phyloP scores from a whole-genome alignment of 192 early-diverging fungal genomes.

The Podochytrium sp. region DNA sequence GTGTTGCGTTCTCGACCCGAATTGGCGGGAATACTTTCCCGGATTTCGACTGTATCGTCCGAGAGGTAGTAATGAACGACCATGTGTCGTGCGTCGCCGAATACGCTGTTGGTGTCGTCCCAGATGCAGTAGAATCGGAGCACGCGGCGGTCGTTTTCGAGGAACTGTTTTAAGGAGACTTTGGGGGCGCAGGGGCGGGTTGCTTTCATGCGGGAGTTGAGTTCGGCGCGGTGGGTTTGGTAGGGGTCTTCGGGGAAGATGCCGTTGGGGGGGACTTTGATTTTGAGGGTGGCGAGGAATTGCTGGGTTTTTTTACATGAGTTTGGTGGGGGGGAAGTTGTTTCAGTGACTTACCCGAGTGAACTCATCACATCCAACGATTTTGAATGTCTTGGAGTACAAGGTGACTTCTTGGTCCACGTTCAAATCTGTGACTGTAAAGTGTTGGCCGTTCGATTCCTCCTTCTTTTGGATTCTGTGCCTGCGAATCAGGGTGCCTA shows the following conservation, averaged over 20 bases:
- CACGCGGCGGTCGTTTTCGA: slow-evolving; percentile 65
- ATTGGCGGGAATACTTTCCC: slow-evolving; percentile 59
- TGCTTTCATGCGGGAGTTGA: slow-evolving; percentile 52
- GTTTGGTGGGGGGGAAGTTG: too few relatives aligned
- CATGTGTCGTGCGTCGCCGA: slow-evolving; percentile 64
- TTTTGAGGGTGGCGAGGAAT: slow-evolving; percentile 36
- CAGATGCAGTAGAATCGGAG: slow-evolving; percentile 69
- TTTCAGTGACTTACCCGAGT: slow-evolving; percentile 52
- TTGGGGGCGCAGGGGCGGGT: slow-evolving; percentile 50
- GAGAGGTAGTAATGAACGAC: slow-evolving; percentile 64
- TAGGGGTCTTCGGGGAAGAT: slow-evolving; percentile 59
- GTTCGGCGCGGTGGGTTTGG: slow-evolving; percentile 48
- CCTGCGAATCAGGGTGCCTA: slow-evolving; percentile 59
- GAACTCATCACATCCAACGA: slow-evolving; percentile 66
- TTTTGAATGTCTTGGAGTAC: slow-evolving; percentile 62
- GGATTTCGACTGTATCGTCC: slow-evolving; percentile 66
- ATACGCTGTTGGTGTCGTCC: slow-evolving; percentile 62
- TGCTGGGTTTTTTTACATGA: slow-evolving; percentile 32
- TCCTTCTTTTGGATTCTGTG: slow-evolving; percentile 57
- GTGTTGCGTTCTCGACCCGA: slow-evolving; percentile 59
- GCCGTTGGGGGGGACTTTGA: slow-evolving; percentile 42
- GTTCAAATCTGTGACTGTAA: slow-evolving; percentile 59
- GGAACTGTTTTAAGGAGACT: slow-evolving; percentile 58
- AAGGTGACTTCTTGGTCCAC: slow-evolving; percentile 60
- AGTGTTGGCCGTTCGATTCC: slow-evolving; percentile 53